phyloP scores from a whole-genome alignment of 306 rosid species.

The Prosopis cineraria region DNA sequence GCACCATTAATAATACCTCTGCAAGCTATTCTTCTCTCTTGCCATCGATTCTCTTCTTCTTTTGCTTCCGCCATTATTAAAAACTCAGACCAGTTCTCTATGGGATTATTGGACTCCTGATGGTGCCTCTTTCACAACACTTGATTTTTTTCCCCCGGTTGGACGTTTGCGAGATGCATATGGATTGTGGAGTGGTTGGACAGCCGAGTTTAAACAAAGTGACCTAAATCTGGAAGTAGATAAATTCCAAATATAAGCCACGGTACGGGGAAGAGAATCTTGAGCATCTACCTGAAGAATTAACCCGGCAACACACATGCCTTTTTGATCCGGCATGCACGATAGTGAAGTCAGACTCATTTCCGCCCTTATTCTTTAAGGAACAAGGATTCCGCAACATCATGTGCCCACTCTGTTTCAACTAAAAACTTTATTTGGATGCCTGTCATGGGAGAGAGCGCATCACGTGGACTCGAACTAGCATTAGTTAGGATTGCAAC shows the following conservation, averaged over 20 bases:
- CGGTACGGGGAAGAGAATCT: slow-evolving; percentile 27
- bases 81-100: neutral
- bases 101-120: neutral
- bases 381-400: slow-evolving; percentile 43
- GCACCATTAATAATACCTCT: neutral
- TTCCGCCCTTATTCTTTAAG: slow-evolving; percentile 31
- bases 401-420: slow-evolving; percentile 56
- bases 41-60: neutral
- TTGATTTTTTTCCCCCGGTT: slow-evolving; percentile 32
- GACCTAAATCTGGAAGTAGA: slow-evolving; percentile 41
- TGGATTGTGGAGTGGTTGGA: slow-evolving; percentile 66
- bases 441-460: slow-evolving; percentile 48
- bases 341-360: slow-evolving; percentile 44
- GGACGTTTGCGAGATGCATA: slow-evolving; percentile 52
- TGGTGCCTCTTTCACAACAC: slow-evolving; percentile 21
- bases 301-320: neutral
- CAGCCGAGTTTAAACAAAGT: slow-evolving; percentile 36
- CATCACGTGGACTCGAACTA: slow-evolving; percentile 53
- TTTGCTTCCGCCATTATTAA: neutral
- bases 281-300: slow-evolving; percentile 19
- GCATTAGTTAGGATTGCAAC: slow-evolving; percentile 23
- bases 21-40: neutral
- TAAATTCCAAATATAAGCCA: slow-evolving; percentile 29
- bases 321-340: slow-evolving; percentile 58
- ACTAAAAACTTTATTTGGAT: slow-evolving; percentile 25